Evolutionary conservation across 306 rosid species (phyloP).

Genomic region (Lupinus albus): DNA sequence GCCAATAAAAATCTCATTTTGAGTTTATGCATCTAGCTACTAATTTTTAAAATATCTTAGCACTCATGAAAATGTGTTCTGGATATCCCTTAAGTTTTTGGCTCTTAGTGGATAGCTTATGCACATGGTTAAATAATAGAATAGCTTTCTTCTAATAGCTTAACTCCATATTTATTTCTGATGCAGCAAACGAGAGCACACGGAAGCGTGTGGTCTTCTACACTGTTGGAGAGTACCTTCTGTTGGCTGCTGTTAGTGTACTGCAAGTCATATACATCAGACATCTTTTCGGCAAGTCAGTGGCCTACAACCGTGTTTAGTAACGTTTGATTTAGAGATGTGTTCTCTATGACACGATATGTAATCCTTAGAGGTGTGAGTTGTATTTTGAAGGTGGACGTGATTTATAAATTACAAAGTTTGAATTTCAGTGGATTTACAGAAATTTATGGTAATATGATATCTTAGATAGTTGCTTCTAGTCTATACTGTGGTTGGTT

Average conservation of each 20-base stretch:
- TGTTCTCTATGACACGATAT: conserved; percentile 39
- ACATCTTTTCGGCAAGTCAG: conserved; percentile 91
- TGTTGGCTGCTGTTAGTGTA: conserved; percentile 69
- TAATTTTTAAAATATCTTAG: not conserved
- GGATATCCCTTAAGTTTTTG: not conserved
- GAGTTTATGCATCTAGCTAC: not conserved
- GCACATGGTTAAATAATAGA: not conserved
- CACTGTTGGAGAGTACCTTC: conserved; percentile 79
- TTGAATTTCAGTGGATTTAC: conserved; percentile 29
- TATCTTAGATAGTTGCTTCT: not conserved
- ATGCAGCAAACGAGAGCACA: conserved; percentile 92
- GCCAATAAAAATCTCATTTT: not conserved
- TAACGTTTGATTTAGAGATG: conserved; percentile 38
- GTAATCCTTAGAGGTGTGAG: not conserved
- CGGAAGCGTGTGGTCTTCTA: conserved; percentile 75
- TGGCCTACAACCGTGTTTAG: conserved; percentile 84
- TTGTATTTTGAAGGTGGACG: conserved; percentile 26
- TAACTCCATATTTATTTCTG: not conserved
- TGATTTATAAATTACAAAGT: conserved; percentile 4
- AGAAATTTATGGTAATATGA: conserved; percentile 8
- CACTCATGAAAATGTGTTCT: not conserved
- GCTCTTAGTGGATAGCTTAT: no score
- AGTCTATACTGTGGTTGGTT: not conserved
- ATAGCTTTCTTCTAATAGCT: conserved; percentile 8
- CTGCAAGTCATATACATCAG: conserved; percentile 85